phyloP scores from a whole-genome alignment of 23 red algal genomes.

The Gracilaria gracilis region DNA sequence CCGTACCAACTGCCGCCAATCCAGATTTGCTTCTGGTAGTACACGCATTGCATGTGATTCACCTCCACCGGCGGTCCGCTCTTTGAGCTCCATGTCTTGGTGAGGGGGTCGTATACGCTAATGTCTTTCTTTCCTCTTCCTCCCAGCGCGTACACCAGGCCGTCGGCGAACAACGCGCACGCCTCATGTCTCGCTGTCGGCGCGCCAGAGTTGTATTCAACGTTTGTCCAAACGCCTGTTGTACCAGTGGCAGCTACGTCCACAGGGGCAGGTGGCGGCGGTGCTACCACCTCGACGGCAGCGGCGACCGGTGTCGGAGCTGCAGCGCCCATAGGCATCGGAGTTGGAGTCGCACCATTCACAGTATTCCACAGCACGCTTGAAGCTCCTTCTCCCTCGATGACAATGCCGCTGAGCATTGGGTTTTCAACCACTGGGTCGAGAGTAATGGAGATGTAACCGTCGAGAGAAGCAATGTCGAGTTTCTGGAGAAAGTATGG shows the following conservation, averaged over 20 bases:
- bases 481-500: slow-evolving; percentile 64
- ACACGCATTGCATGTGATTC: slow-evolving; percentile 75
- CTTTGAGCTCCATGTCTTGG: slow-evolving; percentile 43
- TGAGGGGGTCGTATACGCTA: slow-evolving; percentile 71
- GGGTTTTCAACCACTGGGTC: slow-evolving; percentile 58
- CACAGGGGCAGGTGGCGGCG: neutral
- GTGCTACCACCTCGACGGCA: neutral
- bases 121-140: slow-evolving; percentile 61
- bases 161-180: slow-evolving; percentile 52
- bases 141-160: slow-evolving; percentile 50
- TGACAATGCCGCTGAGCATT: slow-evolving; percentile 58
- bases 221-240: slow-evolving; percentile 6
- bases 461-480: slow-evolving; percentile 46
- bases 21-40: slow-evolving; percentile 34
- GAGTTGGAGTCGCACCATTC: slow-evolving; percentile 14
- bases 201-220: slow-evolving; percentile 13
- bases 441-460: slow-evolving; percentile 49
- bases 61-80: slow-evolving; percentile 56
- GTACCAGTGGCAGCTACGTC: neutral
- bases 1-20: slow-evolving; percentile 63
- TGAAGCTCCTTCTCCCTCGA: slow-evolving; percentile 43
- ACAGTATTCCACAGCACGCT: slow-evolving; percentile 50
- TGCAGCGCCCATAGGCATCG: neutral
- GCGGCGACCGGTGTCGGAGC: slow-evolving; percentile 13
- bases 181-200: slow-evolving; percentile 49